Evolutionary conservation across 2,329 filamentous ascomycete genomes (phyloP), one percentile per base, ranked within the genome.

Genomic region (Aspergillus spinulosporus): DNA sequence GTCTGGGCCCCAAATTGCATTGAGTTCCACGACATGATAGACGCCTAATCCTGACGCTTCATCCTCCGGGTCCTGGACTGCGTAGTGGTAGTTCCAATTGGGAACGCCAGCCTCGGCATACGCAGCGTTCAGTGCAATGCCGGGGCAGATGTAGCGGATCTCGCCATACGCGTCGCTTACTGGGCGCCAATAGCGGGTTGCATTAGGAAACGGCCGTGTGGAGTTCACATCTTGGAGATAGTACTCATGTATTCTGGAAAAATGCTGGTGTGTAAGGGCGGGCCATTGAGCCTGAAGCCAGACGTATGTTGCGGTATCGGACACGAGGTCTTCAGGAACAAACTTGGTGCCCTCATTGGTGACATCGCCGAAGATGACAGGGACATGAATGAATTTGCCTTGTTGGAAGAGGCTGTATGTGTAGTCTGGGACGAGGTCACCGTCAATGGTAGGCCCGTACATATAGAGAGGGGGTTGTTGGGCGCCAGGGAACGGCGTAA

Each of bases 71-170:
- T 90, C 87, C 42, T 83, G 74, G 3, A 90, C 88, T 54, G 87
- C 82, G 74, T 85, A 90, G 42, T 82, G 83, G 68, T 92, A 92
- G 66, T 84, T 87, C 81, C 83, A 92, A 26, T 80, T 82, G 1
- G 14, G 67, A 28, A 34, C 42, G 29, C 64, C 63, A 34, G 66
- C 64, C 28, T 67, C 62, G 2, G 73, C 71, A 45, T 75, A 75
- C 1, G 74, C 70, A 6, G 74, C 67, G 1, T 78, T 80, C 66
- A 87, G 73, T 70, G 78, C 82, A 39, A 87, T 76, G 0, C 81
- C 82, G 0, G 86, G 84, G 62, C 87, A 89, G 62, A 78, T 85
- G 69, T 88, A 88, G 4, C 85, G 78, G 62, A 88, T 77, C 61
- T 89, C 85, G 12, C 85, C 85, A 61, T 88, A 87, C 3, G 79